A percentile compares a stretch with the other conserved stretches of the same genome.
Conservation (phyloP, 2,329 filamentous ascomycete species). For the Colletotrichum sp. region DNA sequence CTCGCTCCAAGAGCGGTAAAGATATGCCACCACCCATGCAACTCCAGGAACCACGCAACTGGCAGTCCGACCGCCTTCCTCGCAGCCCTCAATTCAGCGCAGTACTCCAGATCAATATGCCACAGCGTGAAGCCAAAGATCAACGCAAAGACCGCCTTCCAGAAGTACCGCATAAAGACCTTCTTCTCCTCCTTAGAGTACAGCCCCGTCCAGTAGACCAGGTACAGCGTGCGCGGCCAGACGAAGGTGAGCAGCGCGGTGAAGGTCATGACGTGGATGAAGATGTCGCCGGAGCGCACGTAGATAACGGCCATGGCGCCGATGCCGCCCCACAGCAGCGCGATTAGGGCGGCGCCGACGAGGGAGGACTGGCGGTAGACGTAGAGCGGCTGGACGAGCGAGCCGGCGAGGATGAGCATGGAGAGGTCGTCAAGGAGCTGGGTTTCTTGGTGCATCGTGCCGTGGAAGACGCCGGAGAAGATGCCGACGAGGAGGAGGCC, state of each 20-base stretch:
- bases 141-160: conserved; percentile 37
- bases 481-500: conserved; percentile 46
- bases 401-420: conserved; percentile 59
- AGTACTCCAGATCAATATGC: conserved; percentile 62
- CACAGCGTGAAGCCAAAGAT: conserved; percentile 56
- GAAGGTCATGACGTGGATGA: conserved; percentile 47
- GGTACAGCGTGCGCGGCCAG: conserved; percentile 36
- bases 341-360: conserved; percentile 34
- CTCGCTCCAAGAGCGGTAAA: conserved; percentile 61
- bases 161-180: conserved; percentile 28
- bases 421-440: conserved; percentile 62
- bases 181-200: conserved; percentile 30
- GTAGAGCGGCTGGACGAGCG: conserved; percentile 55
- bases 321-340: conserved; percentile 44
- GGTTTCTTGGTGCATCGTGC: conserved; percentile 44
- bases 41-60: conserved; percentile 59
- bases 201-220: conserved; percentile 35
- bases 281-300: conserved; percentile 44
- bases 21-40: conserved; percentile 71
- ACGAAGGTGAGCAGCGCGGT: conserved; percentile 34
- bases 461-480: conserved; percentile 49
- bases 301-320: conserved; percentile 46
- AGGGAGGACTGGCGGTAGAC: conserved; percentile 46
- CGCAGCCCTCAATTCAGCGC: conserved; percentile 48
- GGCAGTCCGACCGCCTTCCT: conserved; percentile 55